Evolutionary conservation across 2,329 filamentous ascomycete genomes (phyloP).

Genomic region (Tolypocladium ovalisporum): DNA sequence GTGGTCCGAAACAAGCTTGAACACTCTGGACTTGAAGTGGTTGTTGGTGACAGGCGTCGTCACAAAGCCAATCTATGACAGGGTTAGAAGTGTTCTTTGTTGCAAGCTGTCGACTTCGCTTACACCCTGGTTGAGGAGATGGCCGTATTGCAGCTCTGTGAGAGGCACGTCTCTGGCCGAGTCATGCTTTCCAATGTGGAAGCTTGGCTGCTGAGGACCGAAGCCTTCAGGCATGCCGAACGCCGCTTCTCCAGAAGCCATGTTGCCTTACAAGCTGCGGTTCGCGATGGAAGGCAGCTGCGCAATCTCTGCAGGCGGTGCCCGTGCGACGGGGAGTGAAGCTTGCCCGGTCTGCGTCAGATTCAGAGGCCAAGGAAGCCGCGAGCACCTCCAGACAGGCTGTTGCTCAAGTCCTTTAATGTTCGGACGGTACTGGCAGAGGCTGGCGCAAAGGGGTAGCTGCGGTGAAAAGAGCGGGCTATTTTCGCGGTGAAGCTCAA

Average conservation of each 20-base stretch:
- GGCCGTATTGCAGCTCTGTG: constrained; percentile 51
- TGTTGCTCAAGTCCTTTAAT: neutral
- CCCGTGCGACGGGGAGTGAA: too few species aligned
- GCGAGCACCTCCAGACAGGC: neutral
- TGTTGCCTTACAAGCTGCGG: constrained; percentile 1
- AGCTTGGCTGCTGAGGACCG: constrained; percentile 28
- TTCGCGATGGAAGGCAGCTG: too few species aligned
- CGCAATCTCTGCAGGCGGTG: too few species aligned
- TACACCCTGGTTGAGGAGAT: constrained; percentile 60
- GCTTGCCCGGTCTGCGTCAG: neutral
- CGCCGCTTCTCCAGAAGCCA: constrained; percentile 12
- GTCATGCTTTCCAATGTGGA: constrained; percentile 68
- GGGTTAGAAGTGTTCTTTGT: neutral
- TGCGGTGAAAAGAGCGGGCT: neutral
- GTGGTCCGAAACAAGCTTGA: constrained; percentile 48
- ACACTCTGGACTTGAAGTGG: constrained; percentile 59
- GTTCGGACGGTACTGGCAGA: neutral
- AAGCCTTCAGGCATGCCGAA: constrained; percentile 14
- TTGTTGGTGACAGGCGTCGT: constrained; percentile 69
- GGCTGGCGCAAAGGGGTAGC: neutral
- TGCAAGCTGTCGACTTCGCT: constrained; percentile 19
- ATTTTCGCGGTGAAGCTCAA: neutral
- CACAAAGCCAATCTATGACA: constrained; percentile 60
- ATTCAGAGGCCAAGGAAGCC: neutral
- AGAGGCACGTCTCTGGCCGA: constrained; percentile 49